These are phyloP conservation scores for Eleusine indica DNA, from an alignment of 176 grass and related monocot species.

Conservation along the genomic window DNA sequence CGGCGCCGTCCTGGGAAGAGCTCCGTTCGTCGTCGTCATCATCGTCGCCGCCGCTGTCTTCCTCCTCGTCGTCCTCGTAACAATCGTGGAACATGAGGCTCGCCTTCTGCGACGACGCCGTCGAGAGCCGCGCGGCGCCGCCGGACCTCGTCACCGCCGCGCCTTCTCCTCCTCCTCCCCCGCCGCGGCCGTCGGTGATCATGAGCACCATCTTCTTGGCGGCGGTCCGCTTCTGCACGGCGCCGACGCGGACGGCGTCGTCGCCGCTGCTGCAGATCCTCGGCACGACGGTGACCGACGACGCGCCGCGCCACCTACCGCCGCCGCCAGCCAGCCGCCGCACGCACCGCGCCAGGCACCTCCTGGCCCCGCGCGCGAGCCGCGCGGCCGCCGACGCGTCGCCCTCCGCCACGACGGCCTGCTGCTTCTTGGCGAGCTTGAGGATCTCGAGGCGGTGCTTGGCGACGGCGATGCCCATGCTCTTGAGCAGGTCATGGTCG, in stretches of 20 bases:
- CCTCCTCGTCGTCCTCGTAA: conserved; percentile 34
- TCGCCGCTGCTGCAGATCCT: conserved; percentile 50
- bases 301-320: not conserved
- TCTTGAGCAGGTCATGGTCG: conserved; percentile 91
- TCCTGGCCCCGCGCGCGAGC: conserved; percentile 39
- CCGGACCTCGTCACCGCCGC: no score
- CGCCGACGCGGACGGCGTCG: conserved; percentile 40
- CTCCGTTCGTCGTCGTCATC: not conserved
- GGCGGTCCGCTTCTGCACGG: conserved; percentile 43
- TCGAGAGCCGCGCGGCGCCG: conserved; percentile 23
- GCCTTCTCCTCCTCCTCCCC: not conserved
- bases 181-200: conserved; percentile 47
- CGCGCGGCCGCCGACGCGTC: not conserved
- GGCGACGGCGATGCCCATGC: conserved; percentile 87
- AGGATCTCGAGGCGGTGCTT: conserved; percentile 87
- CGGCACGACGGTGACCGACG: conserved; percentile 46
- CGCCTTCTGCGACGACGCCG: conserved; percentile 42
- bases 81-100: conserved; percentile 57
- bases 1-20: conserved; percentile 3
- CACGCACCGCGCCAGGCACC: conserved; percentile 51
- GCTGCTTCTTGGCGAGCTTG: conserved; percentile 50
- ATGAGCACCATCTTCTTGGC: conserved; percentile 69
- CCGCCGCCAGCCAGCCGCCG: conserved; percentile 26
- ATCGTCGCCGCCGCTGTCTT: not conserved
- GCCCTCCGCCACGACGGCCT: not conserved